phyloP scores from a whole-genome alignment of 768 basidiomycete genomes.

The Pilatotrama ljubarskyi region DNA sequence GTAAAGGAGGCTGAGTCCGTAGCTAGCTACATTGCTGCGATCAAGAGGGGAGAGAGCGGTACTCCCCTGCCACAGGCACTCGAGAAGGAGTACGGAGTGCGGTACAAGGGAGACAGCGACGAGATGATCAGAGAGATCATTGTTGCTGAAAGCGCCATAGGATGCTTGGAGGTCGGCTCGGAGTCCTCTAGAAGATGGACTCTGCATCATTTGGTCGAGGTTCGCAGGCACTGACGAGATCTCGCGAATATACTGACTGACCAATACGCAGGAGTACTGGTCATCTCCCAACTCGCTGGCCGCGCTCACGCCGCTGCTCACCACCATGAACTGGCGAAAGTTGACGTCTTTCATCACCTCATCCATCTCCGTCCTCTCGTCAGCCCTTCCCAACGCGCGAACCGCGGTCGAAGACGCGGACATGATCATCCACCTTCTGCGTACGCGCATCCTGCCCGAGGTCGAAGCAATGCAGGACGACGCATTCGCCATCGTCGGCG shows the following conservation, averaged over 20 bases:
- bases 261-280: conserved; percentile 50
- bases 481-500: conserved; percentile 23
- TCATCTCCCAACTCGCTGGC: conserved; percentile 33
- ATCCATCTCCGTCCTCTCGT: conserved; percentile 33
- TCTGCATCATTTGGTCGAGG: conserved; percentile 51
- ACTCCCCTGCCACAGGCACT: conserved; percentile 47
- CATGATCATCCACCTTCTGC: conserved; percentile 39
- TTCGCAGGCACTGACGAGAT: conserved; percentile 27
- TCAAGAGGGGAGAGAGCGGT: conserved; percentile 49
- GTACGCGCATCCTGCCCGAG: conserved; percentile 51
- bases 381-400: conserved; percentile 16
- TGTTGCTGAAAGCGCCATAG: conserved; percentile 39
- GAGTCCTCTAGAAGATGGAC: conserved; percentile 50
- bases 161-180: conserved; percentile 51
- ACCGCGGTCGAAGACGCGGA: conserved; percentile 29
- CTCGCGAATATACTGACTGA: not conserved
- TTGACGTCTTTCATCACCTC: conserved; percentile 41
- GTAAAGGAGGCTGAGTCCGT: conserved; percentile 38
- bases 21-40: conserved; percentile 44
- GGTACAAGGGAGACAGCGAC: conserved; percentile 33
- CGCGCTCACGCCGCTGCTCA: conserved; percentile 45
- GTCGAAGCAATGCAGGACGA: conserved; percentile 40
- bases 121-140: conserved; percentile 49
- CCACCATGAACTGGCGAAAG: conserved; percentile 49
- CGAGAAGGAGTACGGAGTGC: conserved; percentile 51